Evolutionary conservation across 495 filamentous ascomycete genomes (phyloP), one percentile per base, ranked within the genome.

Genomic region (Neurospora sp.): DNA sequence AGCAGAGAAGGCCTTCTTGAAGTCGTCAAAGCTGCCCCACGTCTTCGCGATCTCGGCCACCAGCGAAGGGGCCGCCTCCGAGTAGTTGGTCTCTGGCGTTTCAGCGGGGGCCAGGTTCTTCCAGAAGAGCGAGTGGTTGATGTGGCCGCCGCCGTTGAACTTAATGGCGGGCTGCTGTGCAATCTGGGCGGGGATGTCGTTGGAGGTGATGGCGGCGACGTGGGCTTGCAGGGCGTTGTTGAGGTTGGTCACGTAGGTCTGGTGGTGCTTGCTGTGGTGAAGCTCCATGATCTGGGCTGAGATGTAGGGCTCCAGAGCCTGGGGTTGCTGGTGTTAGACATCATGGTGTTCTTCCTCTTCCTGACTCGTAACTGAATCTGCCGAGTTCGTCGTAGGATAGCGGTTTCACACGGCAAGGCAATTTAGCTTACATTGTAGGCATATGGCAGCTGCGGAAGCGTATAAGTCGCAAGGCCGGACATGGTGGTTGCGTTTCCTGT

Each of bases 111-210:
- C 91, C 71, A 97, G 82, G 84, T 96, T 96, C 87, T 94, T 90
- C 94, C 94, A 97, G 86, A 97, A 97, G 31, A 97, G 88, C 39
- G 89, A 88, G 86, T 97, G 94, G 85, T 97, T 97, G 82, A 95
- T 86, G 85, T 97, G 94, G 70, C 94, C 94, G 79, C 93, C 94
- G 70, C 92, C 94, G 84, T 96, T 90, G 89, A 97, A 97, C 82
- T 92, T 93, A 87, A 97, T 92, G 74, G 89, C 79, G 27, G 89
- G 87, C 86, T 92, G 91, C 70, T 94, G 87, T n/a, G 89, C 86
- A 75, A 94, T 90, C 84, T 94, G 91, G 11, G 87, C 83, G 5
- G 89, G 77, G 9, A 85, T 77, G 66, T 86, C 82, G 23, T 86
- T 83, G n/a, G 87, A 66, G 2, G 79, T 76, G 12, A 79, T 72